These are phyloP conservation scores for Conoideocrella luteorostrata DNA, from an alignment of 2,329 filamentous ascomycete genomes.

Conservation along the genomic window DNA sequence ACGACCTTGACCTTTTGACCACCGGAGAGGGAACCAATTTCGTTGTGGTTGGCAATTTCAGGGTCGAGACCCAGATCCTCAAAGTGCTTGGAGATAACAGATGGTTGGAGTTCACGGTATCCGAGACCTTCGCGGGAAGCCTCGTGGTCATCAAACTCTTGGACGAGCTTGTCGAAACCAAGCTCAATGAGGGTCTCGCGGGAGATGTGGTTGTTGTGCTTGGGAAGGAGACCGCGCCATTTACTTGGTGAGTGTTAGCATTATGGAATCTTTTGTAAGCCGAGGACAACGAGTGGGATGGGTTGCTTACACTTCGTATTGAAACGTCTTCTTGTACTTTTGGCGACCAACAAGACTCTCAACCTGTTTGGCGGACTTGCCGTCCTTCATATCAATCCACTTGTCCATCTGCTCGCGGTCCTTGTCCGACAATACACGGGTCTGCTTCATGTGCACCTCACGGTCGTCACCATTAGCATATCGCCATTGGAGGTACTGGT, in stretches of 20 bases:
- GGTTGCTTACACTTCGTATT: conserved; percentile 77
- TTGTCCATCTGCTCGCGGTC: conserved; percentile 92
- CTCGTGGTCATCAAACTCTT: conserved; percentile 98
- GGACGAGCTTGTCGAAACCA: conserved; percentile 88
- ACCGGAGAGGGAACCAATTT: conserved; percentile 91
- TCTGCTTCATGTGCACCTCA: conserved; percentile 96
- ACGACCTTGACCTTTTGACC: conserved; percentile 99
- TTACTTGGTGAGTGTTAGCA: conserved; percentile 45
- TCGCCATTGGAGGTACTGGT: conserved; percentile 98
- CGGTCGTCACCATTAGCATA: conserved; percentile 96
- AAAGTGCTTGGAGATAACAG: conserved; percentile 95
- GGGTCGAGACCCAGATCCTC: conserved; percentile 94
- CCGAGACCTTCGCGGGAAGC: conserved; percentile 96
- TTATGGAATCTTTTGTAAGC: conserved; percentile 21
- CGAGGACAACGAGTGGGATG: background rate
- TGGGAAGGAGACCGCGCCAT: conserved; percentile 83
- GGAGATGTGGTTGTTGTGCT: conserved; percentile 87
- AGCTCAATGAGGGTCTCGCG: conserved; percentile 82
- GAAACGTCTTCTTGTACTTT: conserved; percentile 98
- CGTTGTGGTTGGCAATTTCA: conserved; percentile 97
- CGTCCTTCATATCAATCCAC: conserved; percentile 76
- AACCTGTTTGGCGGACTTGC: conserved; percentile 68
- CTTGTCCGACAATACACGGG: conserved; percentile 76
- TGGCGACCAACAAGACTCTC: conserved; percentile 91
- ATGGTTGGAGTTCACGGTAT: conserved; percentile 87